Evolutionary conservation across 257 asterid genomes (phyloP).

Genomic region (Linderniella brevidens): DNA sequence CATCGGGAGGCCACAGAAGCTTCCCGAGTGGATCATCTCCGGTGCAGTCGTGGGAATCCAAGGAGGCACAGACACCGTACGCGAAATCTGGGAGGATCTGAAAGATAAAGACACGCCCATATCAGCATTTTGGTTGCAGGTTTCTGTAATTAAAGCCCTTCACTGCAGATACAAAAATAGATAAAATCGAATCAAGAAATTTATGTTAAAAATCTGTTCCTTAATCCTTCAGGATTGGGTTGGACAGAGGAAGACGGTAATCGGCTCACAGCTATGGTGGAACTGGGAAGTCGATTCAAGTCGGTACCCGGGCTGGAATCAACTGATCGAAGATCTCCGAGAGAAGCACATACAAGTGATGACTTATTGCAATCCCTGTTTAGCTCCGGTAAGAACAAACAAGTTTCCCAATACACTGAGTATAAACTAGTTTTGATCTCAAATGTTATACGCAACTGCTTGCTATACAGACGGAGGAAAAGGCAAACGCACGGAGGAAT

Average conservation of each 20-base stretch:
- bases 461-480: constrained; percentile 45
- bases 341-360: constrained; percentile 47
- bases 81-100: constrained; percentile 41
- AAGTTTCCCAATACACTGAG: too few species aligned
- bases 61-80: constrained; percentile 67
- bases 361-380: constrained; percentile 99
- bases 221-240: constrained; percentile 74
- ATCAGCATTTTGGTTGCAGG: constrained; percentile 99
- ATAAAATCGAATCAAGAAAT: background rate
- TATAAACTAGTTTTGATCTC: too few species aligned
- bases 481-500: constrained; percentile 41
- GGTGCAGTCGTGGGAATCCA: constrained; percentile 97
- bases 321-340: constrained; percentile 43
- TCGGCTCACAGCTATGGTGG: constrained; percentile 99
- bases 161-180: background rate
- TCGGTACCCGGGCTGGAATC: constrained; percentile 66
- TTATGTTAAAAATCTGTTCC: background rate
- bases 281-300: constrained; percentile 88
- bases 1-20: constrained; percentile 70
- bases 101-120: constrained; percentile 52
- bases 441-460: too few species aligned
- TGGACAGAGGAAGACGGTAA: constrained; percentile 83
- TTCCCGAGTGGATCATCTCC: constrained; percentile 89
- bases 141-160: constrained; percentile 4
- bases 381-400: constrained; percentile 71